phyloP scores from a whole-genome alignment of 345 rosid species.

The Lepidium aucheri region DNA sequence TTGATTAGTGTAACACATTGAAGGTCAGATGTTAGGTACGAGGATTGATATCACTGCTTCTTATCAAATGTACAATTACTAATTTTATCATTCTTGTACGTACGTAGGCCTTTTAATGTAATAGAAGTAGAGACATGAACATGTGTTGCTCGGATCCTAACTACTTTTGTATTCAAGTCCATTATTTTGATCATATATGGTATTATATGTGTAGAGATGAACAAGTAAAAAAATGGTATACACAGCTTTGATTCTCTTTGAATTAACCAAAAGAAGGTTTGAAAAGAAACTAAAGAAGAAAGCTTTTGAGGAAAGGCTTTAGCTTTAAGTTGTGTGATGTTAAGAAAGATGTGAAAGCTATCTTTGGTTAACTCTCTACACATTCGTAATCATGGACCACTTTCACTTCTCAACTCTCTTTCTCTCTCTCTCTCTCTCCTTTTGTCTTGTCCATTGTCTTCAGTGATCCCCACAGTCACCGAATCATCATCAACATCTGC shows the following conservation, averaged over 20 bases:
- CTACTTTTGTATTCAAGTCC: background rate
- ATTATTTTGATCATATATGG: too few species aligned
- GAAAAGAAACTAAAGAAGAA: slow-evolving; percentile 28
- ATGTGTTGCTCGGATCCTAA: background rate
- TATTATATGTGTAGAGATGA: slow-evolving; percentile 4
- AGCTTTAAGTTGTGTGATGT: slow-evolving; percentile 20
- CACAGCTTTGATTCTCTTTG: slow-evolving; percentile 21
- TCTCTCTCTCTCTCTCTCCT: slow-evolving; percentile 10
- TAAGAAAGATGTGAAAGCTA: slow-evolving; percentile 21
- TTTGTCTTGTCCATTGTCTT: slow-evolving; percentile 30
- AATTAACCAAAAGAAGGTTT: slow-evolving; percentile 1
- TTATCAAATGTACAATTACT: background rate
- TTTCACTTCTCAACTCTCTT: slow-evolving; percentile 30
- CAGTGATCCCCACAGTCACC: slow-evolving; percentile 30
- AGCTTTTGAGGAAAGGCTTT: slow-evolving; percentile 28
- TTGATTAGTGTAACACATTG: slow-evolving; percentile 22
- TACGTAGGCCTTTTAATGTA: background rate
- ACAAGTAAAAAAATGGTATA: slow-evolving; percentile 9
- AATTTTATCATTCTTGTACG: background rate
- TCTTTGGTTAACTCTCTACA: slow-evolving; percentile 18
- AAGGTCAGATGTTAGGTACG: slow-evolving; percentile 27
- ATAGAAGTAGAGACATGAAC: background rate
- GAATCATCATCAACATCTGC: slow-evolving; percentile 30
- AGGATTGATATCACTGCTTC: slow-evolving; percentile 25
- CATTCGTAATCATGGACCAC: slow-evolving; percentile 27